Evolutionary conservation across 306 rosid species (phyloP), one percentile per base, ranked within the genome.

Genomic region (Heteromeles arbutifolia): DNA sequence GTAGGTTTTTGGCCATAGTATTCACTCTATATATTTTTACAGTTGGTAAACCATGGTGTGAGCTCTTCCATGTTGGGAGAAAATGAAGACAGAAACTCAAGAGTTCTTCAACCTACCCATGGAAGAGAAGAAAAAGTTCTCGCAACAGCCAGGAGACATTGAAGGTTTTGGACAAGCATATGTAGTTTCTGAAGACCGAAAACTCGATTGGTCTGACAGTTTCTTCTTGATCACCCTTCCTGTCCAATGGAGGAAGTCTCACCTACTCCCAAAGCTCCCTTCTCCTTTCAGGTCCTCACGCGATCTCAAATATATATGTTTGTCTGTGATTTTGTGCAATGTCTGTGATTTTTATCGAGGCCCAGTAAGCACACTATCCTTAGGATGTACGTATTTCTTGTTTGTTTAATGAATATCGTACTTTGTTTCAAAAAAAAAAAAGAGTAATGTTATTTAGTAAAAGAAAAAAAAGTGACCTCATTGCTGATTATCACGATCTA

Each of bases 161-260:
- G 93, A 90, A 34, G 93, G 96, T 28, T 90, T 86, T 80, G 90
- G 96, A n/a, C 92, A 90, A 78, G 81, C 79, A 32, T 85, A 83
- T 75, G 87, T 88, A 50, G 34, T 76, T 5, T 80, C 80, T 21
- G 82, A 84, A 52, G 75, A 84, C 62, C 87, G 77, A 73, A 84
- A 58, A 63, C 73, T 85, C 72, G 91, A 88, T 32, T 90, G 93
- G 93, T 76, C n/a, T 41, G 93, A 88, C 31, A 0, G 85, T 0
- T 86, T 90, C 80, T 82, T 31, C 25, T 31, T 88, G 43, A 44
- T 21, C 4, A 87, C 91, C 0, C 85, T 54, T 65, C 91, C 91
- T 8, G n/a, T 13, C 6, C 79, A 80, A 63, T 18, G 25, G 9
- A 85, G 91, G 82, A 70, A 63, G 29, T 84, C 88, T 4, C 90